Conservation (phyloP, 2,329 filamentous ascomycete species). For the Nannizziopsis barbatae region DNA sequence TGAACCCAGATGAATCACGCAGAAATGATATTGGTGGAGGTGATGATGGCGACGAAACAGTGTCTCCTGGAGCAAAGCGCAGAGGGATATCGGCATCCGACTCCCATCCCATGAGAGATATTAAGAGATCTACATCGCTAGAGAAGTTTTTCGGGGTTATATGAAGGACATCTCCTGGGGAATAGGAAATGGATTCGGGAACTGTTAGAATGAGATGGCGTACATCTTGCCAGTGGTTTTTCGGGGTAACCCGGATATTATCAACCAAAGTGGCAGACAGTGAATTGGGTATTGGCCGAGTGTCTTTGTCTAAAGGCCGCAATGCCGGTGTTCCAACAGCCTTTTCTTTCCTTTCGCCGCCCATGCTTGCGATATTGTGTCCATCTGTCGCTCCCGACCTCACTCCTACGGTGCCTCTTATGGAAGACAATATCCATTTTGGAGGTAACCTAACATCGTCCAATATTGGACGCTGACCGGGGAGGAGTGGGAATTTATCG, state of each 20-base stretch:
- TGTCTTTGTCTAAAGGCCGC: conserved; percentile 22
- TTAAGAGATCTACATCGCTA: conserved; percentile 64
- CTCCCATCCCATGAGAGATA: conserved; percentile 69
- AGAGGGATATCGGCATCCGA: conserved; percentile 59
- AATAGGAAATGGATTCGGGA: conserved; percentile 38
- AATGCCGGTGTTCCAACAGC: conserved; percentile 1
- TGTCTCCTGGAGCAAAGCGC: conserved; percentile 34
- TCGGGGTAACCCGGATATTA: conserved; percentile 66
- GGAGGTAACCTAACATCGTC: conserved; percentile 63
- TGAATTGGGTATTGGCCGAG: conserved; percentile 49
- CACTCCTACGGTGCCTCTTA: not conserved
- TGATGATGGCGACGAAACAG: conserved; percentile 21
- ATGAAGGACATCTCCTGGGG: conserved; percentile 67
- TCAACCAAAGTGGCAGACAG: conserved; percentile 47
- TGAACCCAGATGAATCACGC: conserved; percentile 35
- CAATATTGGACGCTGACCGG: conserved; percentile 57
- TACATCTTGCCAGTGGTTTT: conserved; percentile 84
- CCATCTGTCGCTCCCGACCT: not conserved
- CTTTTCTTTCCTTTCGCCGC: not conserved
- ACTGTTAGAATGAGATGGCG: conserved; percentile 58
- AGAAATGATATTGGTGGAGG: conserved; percentile 28
- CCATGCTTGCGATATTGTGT: not conserved
- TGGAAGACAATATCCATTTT: conserved; percentile 49
- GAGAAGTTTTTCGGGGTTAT: conserved; percentile 83
- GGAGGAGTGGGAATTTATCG: conserved; percentile 56